A percentile compares a stretch with the other conserved stretches of the same genome.
Evolutionary conservation across 352 stramenopile species (phyloP).

Genomic region (Elongisporangium prolatum): DNA sequence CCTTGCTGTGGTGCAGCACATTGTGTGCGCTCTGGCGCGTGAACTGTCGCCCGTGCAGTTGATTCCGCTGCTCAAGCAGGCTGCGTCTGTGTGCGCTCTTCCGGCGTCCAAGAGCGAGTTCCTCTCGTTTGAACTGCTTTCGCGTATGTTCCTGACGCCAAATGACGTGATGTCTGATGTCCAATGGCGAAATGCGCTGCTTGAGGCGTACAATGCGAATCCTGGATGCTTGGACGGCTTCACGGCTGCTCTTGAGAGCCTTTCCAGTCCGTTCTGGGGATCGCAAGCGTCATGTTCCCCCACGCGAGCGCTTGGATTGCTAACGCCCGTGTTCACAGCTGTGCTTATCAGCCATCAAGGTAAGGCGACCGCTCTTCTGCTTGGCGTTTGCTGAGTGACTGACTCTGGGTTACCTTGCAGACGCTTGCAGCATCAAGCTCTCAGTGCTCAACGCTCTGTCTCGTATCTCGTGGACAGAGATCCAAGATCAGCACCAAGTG

Average conservation of each 20-base stretch:
- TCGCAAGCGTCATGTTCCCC: conserved; percentile 9
- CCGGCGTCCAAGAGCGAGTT: conserved; percentile 45
- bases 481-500: conserved; percentile 2
- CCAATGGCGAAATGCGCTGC: conserved; percentile 12
- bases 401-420: conserved; percentile 3
- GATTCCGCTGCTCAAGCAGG: conserved; percentile 24
- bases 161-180: conserved; percentile 4
- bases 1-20: conserved; percentile 20
- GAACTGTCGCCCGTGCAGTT: not conserved
- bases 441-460: conserved; percentile 31
- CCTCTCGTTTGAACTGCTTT: conserved; percentile 35
- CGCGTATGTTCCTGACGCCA: conserved; percentile 18
- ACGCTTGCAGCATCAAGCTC: conserved; percentile 17
- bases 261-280: conserved; percentile 2
- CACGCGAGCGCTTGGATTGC: conserved; percentile 14
- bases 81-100: conserved; percentile 33
- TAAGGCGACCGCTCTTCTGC: not conserved
- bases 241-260: conserved; percentile 25
- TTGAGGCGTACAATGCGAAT: conserved; percentile 43
- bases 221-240: conserved; percentile 28
- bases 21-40: not conserved
- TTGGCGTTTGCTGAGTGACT: not conserved
- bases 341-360: conserved; percentile 27
- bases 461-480: conserved; percentile 33
- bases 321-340: conserved; percentile 25